Evolutionary conservation across 1,284 basidiomycete species (phyloP).

Genomic region (Trichosporon sp.): DNA sequence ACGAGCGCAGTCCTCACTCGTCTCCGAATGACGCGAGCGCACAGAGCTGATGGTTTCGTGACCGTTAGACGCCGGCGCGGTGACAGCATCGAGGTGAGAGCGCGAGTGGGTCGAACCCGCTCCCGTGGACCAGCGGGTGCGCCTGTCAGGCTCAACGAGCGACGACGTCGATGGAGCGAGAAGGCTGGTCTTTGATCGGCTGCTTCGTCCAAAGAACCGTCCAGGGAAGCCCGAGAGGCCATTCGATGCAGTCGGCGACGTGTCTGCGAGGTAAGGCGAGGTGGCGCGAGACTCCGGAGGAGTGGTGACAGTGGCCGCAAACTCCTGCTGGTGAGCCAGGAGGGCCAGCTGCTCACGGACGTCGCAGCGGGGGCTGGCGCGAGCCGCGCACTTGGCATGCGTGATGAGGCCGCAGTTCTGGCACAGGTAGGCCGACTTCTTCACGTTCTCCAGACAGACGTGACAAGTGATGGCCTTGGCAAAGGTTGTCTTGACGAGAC

Average conservation of each 20-base stretch:
- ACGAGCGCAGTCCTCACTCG: slow-evolving; percentile 11
- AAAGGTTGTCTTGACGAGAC: slow-evolving; percentile 86
- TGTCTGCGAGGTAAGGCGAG: slow-evolving; percentile 5
- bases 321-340: slow-evolving; percentile 29
- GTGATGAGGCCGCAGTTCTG: slow-evolving; percentile 83
- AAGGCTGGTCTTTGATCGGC: slow-evolving; percentile 10
- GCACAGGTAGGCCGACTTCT: slow-evolving; percentile 82
- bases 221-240: slow-evolving; percentile 7
- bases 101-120: slow-evolving; percentile 5
- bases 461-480: slow-evolving; percentile 84
- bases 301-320: neutral
- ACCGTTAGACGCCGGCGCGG: neutral
- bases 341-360: slow-evolving; percentile 48
- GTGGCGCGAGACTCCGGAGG: slow-evolving; percentile 4
- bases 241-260: neutral
- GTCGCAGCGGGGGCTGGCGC: slow-evolving; percentile 74
- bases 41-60: slow-evolving; percentile 6
- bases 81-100: neutral
- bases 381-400: slow-evolving; percentile 68
- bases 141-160: slow-evolving; percentile 6
- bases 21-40: slow-evolving; percentile 15
- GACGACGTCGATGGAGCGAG: slow-evolving; percentile 11
- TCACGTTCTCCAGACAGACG: slow-evolving; percentile 72
- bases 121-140: slow-evolving; percentile 4
- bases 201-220: slow-evolving; percentile 13